A percentile compares a stretch with the other conserved stretches of the same genome.
These are phyloP conservation scores for Groenewaldozyma sp. DNA, from an alignment of 1,139 yeast genomes.

Conservation along the genomic window DNA sequence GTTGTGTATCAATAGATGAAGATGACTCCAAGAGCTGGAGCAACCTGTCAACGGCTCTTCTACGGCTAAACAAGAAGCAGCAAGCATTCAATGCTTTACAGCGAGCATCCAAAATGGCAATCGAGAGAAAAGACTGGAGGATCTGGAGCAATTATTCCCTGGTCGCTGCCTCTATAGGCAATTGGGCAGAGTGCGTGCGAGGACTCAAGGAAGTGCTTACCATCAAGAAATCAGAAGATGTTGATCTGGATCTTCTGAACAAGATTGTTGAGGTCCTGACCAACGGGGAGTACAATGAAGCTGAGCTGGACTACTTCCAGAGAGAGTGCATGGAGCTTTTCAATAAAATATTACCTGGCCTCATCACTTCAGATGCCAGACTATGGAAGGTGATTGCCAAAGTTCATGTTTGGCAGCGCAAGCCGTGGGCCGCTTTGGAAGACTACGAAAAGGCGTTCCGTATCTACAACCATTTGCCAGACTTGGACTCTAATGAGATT, in stretches of 20 bases:
- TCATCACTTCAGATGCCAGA: conserved; percentile 61
- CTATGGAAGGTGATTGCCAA: conserved; percentile 78
- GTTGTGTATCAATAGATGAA: conserved; percentile 84
- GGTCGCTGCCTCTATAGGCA: conserved; percentile 70
- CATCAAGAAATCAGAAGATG: conserved; percentile 39
- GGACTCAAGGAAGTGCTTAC: conserved; percentile 61
- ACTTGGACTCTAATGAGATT: conserved; percentile 49
- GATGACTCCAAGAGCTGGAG: conserved; percentile 85
- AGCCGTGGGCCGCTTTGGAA: conserved; percentile 82
- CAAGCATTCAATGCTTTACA: conserved; percentile 81
- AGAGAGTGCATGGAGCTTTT: conserved; percentile 59
- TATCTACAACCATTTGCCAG: conserved; percentile 53
- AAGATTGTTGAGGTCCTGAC: conserved; percentile 60
- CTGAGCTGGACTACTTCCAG: conserved; percentile 36
- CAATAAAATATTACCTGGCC: conserved; percentile 54
- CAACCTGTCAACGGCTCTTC: conserved; percentile 76
- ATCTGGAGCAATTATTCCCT: conserved; percentile 81
- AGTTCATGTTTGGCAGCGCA: conserved; percentile 79
- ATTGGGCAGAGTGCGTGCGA: conserved; percentile 79
- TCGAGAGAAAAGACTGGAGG: conserved; percentile 68
- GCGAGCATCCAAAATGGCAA: conserved; percentile 62
- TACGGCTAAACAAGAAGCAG: conserved; percentile 52
- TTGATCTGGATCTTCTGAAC: conserved; percentile 72
- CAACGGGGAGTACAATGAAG: conserved; percentile 7
- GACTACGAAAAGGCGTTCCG: conserved; percentile 84